These are phyloP conservation scores for Tubosaeta sp. DNA, from an alignment of 768 basidiomycete genomes.

Conservation along the genomic window DNA sequence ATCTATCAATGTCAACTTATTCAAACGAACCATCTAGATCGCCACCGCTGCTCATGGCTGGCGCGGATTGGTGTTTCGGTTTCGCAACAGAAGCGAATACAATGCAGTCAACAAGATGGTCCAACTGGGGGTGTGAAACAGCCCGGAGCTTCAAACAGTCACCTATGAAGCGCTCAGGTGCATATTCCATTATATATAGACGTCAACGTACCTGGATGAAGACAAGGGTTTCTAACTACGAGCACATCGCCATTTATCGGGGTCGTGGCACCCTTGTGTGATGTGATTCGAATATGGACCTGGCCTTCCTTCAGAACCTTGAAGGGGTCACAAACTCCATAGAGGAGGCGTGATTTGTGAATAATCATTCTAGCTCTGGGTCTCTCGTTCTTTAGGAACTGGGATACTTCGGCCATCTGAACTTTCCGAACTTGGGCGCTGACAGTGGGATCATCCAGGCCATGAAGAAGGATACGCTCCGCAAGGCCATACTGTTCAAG, in stretches of 20 bases:
- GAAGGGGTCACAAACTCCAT: constrained; percentile 66
- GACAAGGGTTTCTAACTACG: constrained; percentile 64
- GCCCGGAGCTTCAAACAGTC: constrained; percentile 65
- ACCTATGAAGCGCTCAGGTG: constrained; percentile 30
- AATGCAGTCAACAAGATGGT: constrained; percentile 62
- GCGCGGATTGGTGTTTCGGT: constrained; percentile 57
- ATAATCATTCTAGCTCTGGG: constrained; percentile 57
- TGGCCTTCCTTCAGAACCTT: constrained; percentile 59
- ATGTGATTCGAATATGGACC: constrained; percentile 57
- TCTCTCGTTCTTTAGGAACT: constrained; percentile 51
- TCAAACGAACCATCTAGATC: constrained; percentile 49
- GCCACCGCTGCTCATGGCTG: constrained; percentile 68
- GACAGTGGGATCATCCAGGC: constrained; percentile 44
- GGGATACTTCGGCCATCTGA: constrained; percentile 49
- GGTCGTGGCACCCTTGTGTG: constrained; percentile 49
- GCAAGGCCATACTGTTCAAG: constrained; percentile 45
- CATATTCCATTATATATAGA: not conserved
- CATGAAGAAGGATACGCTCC: constrained; percentile 51
- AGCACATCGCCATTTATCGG: constrained; percentile 58
- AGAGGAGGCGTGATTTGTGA: constrained; percentile 57
- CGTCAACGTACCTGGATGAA: constrained; percentile 51
- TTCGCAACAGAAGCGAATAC: constrained; percentile 59
- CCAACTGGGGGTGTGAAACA: constrained; percentile 43
- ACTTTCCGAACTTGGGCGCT: constrained; percentile 36
- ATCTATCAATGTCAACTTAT: not conserved